A percentile compares a stretch with the other conserved stretches of the same genome.
phyloP scores from a whole-genome alignment of 1,284 basidiomycete genomes.

The Marasmius sp. region DNA sequence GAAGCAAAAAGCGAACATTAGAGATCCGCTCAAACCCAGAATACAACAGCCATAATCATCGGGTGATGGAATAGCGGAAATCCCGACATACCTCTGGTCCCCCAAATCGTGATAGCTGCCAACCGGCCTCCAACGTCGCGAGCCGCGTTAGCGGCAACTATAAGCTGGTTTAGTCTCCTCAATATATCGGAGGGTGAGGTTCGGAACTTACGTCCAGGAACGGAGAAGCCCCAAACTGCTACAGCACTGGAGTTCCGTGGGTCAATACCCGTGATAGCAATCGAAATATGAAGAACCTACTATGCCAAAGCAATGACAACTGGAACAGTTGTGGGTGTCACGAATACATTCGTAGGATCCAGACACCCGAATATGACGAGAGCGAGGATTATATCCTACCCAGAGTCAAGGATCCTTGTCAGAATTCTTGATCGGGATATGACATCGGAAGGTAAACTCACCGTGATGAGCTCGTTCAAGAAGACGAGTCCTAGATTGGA shows the following conservation, averaged over 20 bases:
- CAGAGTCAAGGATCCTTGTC: slow-evolving; percentile 4
- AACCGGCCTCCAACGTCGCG: slow-evolving; percentile 67
- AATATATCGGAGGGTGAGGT: background rate
- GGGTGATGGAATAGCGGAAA: background rate
- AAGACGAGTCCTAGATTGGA: slow-evolving; percentile 53
- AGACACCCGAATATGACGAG: slow-evolving; percentile 55
- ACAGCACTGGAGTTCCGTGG: slow-evolving; percentile 35
- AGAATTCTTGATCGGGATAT: background rate
- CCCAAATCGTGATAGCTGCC: slow-evolving; percentile 59
- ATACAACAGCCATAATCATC: background rate
- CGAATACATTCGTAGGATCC: slow-evolving; percentile 62
- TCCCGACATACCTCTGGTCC: slow-evolving; percentile 33
- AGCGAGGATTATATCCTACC: slow-evolving; percentile 65
- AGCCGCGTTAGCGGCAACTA: slow-evolving; percentile 65
- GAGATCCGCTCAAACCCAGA: background rate
- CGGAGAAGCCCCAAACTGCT: slow-evolving; percentile 60
- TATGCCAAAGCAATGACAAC: slow-evolving; percentile 57
- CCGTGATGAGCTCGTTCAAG: slow-evolving; percentile 66
- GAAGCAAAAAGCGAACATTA: background rate
- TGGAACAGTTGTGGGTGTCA: slow-evolving; percentile 53
- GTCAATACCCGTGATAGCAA: background rate
- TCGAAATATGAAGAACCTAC: slow-evolving; percentile 30
- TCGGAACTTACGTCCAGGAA: slow-evolving; percentile 43
- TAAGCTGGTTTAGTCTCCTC: background rate
- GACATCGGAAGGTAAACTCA: slow-evolving; percentile 28